Base-by-base conservation (phyloP, 345 rosid species). In the Pelargonium nanum region DNA sequence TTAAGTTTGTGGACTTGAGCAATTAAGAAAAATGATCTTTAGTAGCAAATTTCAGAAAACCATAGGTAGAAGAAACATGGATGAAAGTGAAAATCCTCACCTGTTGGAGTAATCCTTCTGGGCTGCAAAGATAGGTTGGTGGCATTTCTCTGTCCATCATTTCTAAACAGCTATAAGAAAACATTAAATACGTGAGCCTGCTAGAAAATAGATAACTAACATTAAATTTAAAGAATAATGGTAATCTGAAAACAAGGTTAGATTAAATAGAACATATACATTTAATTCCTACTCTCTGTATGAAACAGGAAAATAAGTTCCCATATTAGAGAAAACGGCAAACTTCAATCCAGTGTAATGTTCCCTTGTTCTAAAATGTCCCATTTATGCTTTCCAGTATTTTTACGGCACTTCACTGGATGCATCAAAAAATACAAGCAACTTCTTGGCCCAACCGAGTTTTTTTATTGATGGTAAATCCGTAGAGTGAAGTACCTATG, bases 71-170 rank as follows among this genome's bases (percentile, higher is more conserved):
- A n/a, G 62, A 60, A 40, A 19, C 62, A 32, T 19, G 22, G 22
- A 19, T 52, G 5, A 52, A 22, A 60, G 23, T 40, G 59, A 23
- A 54, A 67, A 24, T n/a, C 12, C 61, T 24, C 71, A 78, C 88
- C 88, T 80, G 88, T 66, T 74, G 68, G 20, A 73, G 80, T 63
- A 80, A 70, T 69, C 88, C 88, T 76, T 83, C 88, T 34, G 88
- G 88, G 65, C 88, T 83, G 79, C 88, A 80, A 71, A 75, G 68
- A 68, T 76, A 83, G n/a, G 73, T 72, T 50, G 78, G 79, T 53
- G 85, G 85, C 63, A 78, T 76, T 70, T 83, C 85, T 65, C 69
- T 63, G 67, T 83, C 88, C 63, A 73, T 78, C 88, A 83, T 78
- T 64, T 83, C 88, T 58, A 80, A 71, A 69, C 88, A 83, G 70